phyloP scores from a whole-genome alignment of 306 rosid species.

The Pterocarpus santalinus region DNA sequence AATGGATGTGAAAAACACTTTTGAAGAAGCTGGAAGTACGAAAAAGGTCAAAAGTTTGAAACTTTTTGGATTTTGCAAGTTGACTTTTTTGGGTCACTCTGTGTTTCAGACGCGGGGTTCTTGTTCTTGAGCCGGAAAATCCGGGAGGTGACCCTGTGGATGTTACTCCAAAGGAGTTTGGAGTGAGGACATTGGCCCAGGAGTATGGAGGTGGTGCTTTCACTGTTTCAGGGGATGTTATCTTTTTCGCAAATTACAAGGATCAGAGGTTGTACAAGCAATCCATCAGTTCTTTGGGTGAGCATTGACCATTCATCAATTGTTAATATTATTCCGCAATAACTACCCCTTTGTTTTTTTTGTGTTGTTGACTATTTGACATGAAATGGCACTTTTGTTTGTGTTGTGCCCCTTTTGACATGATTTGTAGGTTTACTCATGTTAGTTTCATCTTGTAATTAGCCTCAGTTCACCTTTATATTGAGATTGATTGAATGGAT shows the following conservation, averaged over 20 bases:
- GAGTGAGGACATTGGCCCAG: conserved; percentile 89
- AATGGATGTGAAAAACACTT: not conserved
- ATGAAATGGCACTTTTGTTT: not conserved
- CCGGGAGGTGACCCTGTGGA: conserved; percentile 70
- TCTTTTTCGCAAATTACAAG: conserved; percentile 82
- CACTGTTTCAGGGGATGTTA: conserved; percentile 67
- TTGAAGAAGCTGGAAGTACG: conserved; percentile 5
- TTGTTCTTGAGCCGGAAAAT: conserved; percentile 76
- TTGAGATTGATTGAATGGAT: conserved; percentile 24
- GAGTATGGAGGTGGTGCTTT: conserved; percentile 97
- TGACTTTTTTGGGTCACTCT: conserved; percentile 5
- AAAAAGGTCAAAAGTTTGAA: conserved; percentile 7
- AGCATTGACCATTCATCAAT: not conserved
- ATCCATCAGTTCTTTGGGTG: conserved; percentile 62
- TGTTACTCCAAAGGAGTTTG: conserved; percentile 84
- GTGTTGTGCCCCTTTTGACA: not conserved
- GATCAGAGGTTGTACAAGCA: conserved; percentile 94
- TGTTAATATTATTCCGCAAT: not conserved
- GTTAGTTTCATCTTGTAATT: not conserved
- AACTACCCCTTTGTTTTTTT: not conserved
- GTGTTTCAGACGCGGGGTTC: conserved; percentile 76
- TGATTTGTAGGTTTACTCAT: not conserved
- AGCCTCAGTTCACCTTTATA: conserved; percentile 12
- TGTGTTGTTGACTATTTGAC: not conserved
- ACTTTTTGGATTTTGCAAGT: conserved; percentile 1